These are phyloP conservation scores for Amanita fuliginea DNA, from an alignment of 768 basidiomycete genomes.

Conservation along the genomic window DNA sequence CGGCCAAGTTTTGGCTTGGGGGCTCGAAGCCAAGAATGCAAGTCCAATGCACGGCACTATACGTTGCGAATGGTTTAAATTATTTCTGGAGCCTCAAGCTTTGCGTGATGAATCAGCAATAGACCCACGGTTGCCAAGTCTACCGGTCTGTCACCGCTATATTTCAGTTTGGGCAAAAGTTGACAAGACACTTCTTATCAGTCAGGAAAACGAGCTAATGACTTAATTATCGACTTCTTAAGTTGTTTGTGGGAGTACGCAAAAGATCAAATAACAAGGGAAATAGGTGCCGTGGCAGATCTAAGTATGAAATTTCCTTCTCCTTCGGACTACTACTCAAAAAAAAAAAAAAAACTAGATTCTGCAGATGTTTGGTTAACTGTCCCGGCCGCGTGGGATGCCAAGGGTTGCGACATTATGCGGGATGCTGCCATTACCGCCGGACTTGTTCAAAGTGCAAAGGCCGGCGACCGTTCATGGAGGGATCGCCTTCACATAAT, in stretches of 20 bases:
- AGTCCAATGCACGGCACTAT: slow-evolving; percentile 53
- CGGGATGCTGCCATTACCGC: slow-evolving; percentile 74
- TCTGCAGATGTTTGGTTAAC: slow-evolving; percentile 79
- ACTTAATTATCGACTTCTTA: slow-evolving; percentile 79
- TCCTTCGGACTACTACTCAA: background rate
- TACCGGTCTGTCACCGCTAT: slow-evolving; percentile 49
- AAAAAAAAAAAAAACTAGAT: slow-evolving; percentile 28
- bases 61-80: slow-evolving; percentile 63
- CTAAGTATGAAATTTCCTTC: slow-evolving; percentile 39
- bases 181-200: slow-evolving; percentile 18
- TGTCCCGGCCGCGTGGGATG: slow-evolving; percentile 89
- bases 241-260: slow-evolving; percentile 81
- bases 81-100: slow-evolving; percentile 75
- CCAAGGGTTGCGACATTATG: slow-evolving; percentile 77
- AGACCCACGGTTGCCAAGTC: slow-evolving; percentile 67
- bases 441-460: slow-evolving; percentile 63
- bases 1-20: slow-evolving; percentile 74
- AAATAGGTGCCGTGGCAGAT: slow-evolving; percentile 80
- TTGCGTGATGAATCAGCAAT: slow-evolving; percentile 60
- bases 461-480: slow-evolving; percentile 66
- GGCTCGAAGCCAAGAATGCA: slow-evolving; percentile 78
- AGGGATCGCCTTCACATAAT: slow-evolving; percentile 76
- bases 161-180: background rate
- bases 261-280: slow-evolving; percentile 75
- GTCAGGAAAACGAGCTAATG: slow-evolving; percentile 65